Conservation (phyloP, 2,329 filamentous ascomycete species). For the Bipolaris gigantea region DNA sequence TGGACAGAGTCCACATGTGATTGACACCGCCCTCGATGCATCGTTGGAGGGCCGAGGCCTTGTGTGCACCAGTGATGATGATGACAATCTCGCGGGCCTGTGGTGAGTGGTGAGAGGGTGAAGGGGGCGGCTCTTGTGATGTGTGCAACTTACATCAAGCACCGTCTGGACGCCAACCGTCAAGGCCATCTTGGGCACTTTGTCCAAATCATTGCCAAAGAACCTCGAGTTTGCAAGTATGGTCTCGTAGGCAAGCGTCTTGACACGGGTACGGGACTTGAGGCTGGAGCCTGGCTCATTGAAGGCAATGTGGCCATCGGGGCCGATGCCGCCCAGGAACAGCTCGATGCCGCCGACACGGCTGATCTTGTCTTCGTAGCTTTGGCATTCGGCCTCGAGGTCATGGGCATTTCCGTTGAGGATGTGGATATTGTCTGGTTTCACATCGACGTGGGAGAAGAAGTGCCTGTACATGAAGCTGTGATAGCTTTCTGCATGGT, state of each 20-base stretch:
- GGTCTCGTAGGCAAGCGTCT: constrained; percentile 85
- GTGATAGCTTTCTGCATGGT: constrained; percentile 85
- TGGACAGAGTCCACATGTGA: constrained; percentile 88
- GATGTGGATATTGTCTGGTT: constrained; percentile 81
- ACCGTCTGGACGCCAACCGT: constrained; percentile 85
- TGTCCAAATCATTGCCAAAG: constrained; percentile 72
- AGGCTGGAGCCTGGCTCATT: constrained; percentile 85
- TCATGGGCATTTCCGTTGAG: constrained; percentile 78
- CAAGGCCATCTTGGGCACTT: constrained; percentile 79
- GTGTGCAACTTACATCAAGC: constrained; percentile 58
- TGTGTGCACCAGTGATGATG: constrained; percentile 80
- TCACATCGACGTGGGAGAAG: constrained; percentile 82
- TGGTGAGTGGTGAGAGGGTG: constrained; percentile 16
- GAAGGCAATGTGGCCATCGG: constrained; percentile 87
- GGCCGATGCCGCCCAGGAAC: constrained; percentile 82
- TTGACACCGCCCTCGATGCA: constrained; percentile 82
- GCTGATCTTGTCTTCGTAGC: constrained; percentile 78
- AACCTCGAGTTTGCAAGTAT: constrained; percentile 84
- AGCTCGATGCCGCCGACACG: constrained; percentile 77
- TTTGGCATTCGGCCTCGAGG: constrained; percentile 73
- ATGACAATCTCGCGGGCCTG: constrained; percentile 75
- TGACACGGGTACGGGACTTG: constrained; percentile 76
- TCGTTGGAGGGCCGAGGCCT: constrained; percentile 75
- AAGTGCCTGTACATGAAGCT: constrained; percentile 93
- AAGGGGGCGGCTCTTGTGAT: neutral